A percentile compares a stretch with the other conserved stretches of the same genome.
Evolutionary conservation across 78 protist species (phyloP).

Genomic region (Dictyostelium brefeldianum): DNA sequence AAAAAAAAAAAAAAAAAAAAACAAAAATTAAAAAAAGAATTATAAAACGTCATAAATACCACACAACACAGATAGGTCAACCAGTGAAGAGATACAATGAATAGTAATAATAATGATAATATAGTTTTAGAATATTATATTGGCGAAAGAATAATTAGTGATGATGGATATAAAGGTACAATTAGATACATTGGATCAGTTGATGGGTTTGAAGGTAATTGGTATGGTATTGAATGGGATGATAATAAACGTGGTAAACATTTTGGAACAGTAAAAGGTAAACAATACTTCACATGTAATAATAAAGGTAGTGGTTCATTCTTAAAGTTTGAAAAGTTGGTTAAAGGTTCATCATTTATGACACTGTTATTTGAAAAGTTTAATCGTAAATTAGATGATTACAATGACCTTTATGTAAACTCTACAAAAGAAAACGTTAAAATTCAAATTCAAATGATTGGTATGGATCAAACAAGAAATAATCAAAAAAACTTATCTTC

Average conservation of each 20-base stretch:
- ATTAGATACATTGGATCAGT: slow-evolving; percentile 49
- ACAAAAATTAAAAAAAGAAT: too few species aligned
- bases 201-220: slow-evolving; percentile 56
- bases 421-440: slow-evolving; percentile 31
- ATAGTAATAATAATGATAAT: neutral
- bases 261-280: slow-evolving; percentile 40
- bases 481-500: slow-evolving; percentile 3
- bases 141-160: slow-evolving; percentile 47
- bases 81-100: too few species aligned
- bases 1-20: too few species aligned
- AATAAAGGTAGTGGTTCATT: slow-evolving; percentile 40
- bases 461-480: slow-evolving; percentile 50
- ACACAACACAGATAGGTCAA: too few species aligned
- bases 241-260: slow-evolving; percentile 46
- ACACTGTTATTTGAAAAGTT: neutral
- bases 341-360: neutral
- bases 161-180: slow-evolving; percentile 51
- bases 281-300: slow-evolving; percentile 50
- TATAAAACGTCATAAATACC: too few species aligned
- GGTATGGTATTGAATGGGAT: slow-evolving; percentile 77
- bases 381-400: slow-evolving; percentile 4
- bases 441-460: slow-evolving; percentile 58
- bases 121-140: neutral
- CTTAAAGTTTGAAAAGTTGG: slow-evolving; percentile 44
- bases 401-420: slow-evolving; percentile 40